Base-by-base conservation (phyloP, 2,329 filamentous ascomycete species). In the Colletotrichum sp. region DNA sequence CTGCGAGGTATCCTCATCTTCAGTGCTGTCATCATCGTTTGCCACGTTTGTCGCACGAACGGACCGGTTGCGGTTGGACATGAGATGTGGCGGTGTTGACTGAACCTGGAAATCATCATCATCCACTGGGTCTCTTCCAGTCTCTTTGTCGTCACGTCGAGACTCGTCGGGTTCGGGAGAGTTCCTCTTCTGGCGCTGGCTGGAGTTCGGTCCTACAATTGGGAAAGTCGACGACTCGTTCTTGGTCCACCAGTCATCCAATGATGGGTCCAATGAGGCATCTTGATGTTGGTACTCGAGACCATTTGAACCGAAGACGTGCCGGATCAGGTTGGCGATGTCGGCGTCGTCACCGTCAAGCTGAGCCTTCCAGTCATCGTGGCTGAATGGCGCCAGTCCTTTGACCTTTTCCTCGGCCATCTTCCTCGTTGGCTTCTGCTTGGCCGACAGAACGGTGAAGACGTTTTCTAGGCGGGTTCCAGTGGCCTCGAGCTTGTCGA, bases 71-170 rank as follows among this genome's bases (percentile, higher is more conserved):
- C 79, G 76, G 34, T 79, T 78, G 15, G 83, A 79, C 63, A 77
- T 78, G 55, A 86, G 81, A 57, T 83, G 83, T 16, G 87, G 85
- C 5, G 89, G 89, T 2, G 88, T 89, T 24, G 84, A 82, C 75
- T 90, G 89, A 9, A 90, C 83, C 77, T 91, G 87, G 64, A 90
- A 91, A 71, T 89, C 89, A 60, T 87, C 87, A n/a, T 88, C 86
- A 6, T 84, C 62, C 7, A 36, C 21, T 16, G 18, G 62, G 32
- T 36, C 62, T 5, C 34, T 26, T 44, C 16, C 24, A 34, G 34
- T 44, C n/a, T 36, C 34, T 28, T 39, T 44, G 30, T 21, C 32
- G 16, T 39, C 49, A 21, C n/a, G 16, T n/a, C 55, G 21, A 15
- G 28, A 21, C 7, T 78, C 76, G 15, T 80, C 75, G 12, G 76